A percentile compares a stretch with the other conserved stretches of the same genome.
phyloP scores from a whole-genome alignment of 352 stramenopile species.

The Globisporangium cylindrosporum region DNA sequence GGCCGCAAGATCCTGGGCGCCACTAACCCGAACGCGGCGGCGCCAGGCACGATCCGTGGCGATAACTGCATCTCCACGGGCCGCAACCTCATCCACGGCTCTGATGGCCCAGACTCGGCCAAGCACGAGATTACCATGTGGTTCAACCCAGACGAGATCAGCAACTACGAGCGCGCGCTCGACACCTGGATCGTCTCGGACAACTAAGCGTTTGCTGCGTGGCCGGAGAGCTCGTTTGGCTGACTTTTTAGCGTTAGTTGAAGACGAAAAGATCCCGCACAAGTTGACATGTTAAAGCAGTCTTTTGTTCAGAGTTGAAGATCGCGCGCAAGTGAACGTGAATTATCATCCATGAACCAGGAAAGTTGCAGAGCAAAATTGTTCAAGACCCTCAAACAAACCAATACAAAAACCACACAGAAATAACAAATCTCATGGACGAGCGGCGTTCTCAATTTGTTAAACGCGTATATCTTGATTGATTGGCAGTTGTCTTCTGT shows the following conservation, averaged over 20 bases:
- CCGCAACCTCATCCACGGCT: slow-evolving; percentile 93
- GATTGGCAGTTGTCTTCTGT: background rate
- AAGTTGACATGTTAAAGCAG: background rate
- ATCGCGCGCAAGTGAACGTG: background rate
- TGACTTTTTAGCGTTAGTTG: background rate
- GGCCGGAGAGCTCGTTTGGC: background rate
- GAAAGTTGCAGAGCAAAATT: background rate
- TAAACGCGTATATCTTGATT: background rate
- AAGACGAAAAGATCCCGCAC: background rate
- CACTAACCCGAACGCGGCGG: slow-evolving; percentile 93
- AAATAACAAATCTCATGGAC: background rate
- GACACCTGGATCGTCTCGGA: slow-evolving; percentile 88
- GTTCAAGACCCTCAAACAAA: background rate
- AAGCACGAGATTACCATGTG: slow-evolving; percentile 94
- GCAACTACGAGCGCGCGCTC: slow-evolving; percentile 87
- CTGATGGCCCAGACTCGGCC: slow-evolving; percentile 89
- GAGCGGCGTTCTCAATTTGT: background rate
- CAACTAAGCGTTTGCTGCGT: slow-evolving; percentile 54
- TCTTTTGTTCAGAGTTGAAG: background rate
- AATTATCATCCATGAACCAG: background rate
- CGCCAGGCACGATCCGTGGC: slow-evolving; percentile 91
- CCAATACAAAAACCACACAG: background rate
- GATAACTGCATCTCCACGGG: slow-evolving; percentile 92
- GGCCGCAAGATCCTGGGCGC: slow-evolving; percentile 94
- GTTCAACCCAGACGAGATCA: slow-evolving; percentile 91